These are phyloP conservation scores for Hansfordia pulvinata DNA, from an alignment of 2,329 filamentous ascomycete genomes.

Conservation along the genomic window DNA sequence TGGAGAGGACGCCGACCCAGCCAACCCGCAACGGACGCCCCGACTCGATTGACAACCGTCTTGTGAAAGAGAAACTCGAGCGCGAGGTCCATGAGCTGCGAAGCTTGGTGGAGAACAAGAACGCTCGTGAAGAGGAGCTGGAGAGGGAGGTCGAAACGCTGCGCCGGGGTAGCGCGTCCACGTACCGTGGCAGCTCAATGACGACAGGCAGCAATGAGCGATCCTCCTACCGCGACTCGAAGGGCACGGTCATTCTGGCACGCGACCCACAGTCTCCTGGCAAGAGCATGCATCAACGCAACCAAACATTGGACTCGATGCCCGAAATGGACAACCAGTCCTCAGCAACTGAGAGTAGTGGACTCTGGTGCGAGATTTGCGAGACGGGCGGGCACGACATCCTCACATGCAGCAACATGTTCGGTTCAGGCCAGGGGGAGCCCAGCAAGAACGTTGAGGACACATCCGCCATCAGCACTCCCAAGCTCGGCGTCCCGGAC, in stretches of 20 bases:
- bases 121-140: conserved; percentile 65
- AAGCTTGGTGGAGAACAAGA: conserved; percentile 58
- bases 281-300: conserved; percentile 33
- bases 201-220: conserved; percentile 35
- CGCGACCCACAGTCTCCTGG: conserved; percentile 31
- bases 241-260: conserved; percentile 48
- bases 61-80: conserved; percentile 58
- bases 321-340: conserved; percentile 58
- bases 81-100: conserved; percentile 70
- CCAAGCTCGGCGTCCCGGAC: conserved; percentile 22
- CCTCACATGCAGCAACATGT: conserved; percentile 86
- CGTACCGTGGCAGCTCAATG: conserved; percentile 37
- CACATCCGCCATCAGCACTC: conserved; percentile 1
- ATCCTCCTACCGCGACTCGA: conserved; percentile 51
- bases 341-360: conserved; percentile 57
- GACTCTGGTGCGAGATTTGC: conserved; percentile 89
- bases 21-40: too few species aligned
- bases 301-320: conserved; percentile 51
- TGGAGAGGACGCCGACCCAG: conserved; percentile 21
- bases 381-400: conserved; percentile 89
- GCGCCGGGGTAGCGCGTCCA: conserved; percentile 28
- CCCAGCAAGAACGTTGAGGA: conserved; percentile 9
- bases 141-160: conserved; percentile 66
- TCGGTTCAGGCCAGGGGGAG: conserved; percentile 32
- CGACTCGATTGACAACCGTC: conserved; percentile 38